Base-by-base conservation (phyloP, 192 early-diverging fungal species). In the Coemansia sp. region DNA sequence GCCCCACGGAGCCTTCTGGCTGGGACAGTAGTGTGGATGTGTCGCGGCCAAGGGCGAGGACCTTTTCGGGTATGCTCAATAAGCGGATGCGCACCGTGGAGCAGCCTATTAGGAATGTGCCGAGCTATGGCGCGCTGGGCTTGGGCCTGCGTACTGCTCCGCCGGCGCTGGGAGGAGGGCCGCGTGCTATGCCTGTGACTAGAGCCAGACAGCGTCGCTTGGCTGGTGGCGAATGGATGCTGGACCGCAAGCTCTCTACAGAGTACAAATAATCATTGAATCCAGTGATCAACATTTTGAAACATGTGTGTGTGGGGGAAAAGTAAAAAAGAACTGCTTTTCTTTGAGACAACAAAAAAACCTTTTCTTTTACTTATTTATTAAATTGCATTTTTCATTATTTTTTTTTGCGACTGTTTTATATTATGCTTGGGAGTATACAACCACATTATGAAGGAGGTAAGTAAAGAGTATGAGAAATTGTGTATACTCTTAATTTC, bases 1-100 rank as follows among this genome's bases (percentile, higher is more conserved):
- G 71, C 43, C 74, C 74, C 41, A 43, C 41, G 12, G 41, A 43
- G 41, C 41, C 27, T 27, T 1, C 27, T 27, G 27, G 27, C 27
- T 27, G 13, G 41, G 12, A 16, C 12, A 49, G 46, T 13, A 15
- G 41, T 13, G 46, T 20, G 46, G 63, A 66, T 24, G 39, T 16
- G 10, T 29, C 33, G 3, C 43, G 78, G 3, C 79, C 79, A 0
- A 62, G 79, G 0, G 70, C 79, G 3, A 61, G 79, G 15, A 81
- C 79, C 0, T 81, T 75, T 29, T 75, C 73, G 13, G 79, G 73
- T 2, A 69, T 80, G 79, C 73, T 65, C 12, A 57, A 33, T 16
- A 80, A 80, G 64, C 69, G 79, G 0, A 38, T 75, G 64, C 73
- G 79, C 8, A 69, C 64, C 29, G 73, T 62, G 12, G 13, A 9